Conservation (phyloP, 75 land plant genomes). For the Isoetes taiwanensis region DNA sequence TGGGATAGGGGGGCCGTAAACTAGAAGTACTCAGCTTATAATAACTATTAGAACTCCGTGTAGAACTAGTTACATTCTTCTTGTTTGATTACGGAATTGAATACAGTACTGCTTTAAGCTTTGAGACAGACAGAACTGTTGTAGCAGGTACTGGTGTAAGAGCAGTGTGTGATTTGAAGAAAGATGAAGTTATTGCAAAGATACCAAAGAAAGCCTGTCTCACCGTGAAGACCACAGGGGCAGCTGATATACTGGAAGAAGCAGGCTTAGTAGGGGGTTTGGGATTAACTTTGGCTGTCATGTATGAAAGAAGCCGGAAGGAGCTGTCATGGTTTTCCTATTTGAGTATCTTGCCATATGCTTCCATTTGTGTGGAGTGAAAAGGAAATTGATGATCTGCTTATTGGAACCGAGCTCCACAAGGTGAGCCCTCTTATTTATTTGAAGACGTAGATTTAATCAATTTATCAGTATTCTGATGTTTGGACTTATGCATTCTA, state of each 20-base stretch:
- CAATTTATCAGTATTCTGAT: not conserved
- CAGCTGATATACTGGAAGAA: constrained; percentile 30
- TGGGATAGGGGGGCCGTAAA: no score
- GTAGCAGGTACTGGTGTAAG: constrained; percentile 43
- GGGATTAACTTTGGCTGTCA: constrained; percentile 62
- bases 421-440: constrained; percentile 28
- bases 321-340: constrained; percentile 60
- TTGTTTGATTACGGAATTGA: constrained; percentile 46
- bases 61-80: no score
- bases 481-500: constrained; percentile 10
- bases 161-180: constrained; percentile 40
- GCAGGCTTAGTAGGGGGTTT: constrained; percentile 47
- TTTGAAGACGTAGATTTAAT: not conserved
- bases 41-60: no score
- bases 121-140: constrained; percentile 11
- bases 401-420: constrained; percentile 72
- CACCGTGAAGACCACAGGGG: constrained; percentile 47
- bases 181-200: constrained; percentile 72
- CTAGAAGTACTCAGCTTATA: no score
- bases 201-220: constrained; percentile 80
- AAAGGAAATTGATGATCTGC: constrained; percentile 48
- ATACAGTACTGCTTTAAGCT: constrained; percentile 41
- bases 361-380: constrained; percentile 60
- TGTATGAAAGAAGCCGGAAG: constrained; percentile 71
- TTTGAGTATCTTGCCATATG: constrained; percentile 48